Conservation (phyloP, 148 eudicot genomes). For the Spergularia marina region DNA sequence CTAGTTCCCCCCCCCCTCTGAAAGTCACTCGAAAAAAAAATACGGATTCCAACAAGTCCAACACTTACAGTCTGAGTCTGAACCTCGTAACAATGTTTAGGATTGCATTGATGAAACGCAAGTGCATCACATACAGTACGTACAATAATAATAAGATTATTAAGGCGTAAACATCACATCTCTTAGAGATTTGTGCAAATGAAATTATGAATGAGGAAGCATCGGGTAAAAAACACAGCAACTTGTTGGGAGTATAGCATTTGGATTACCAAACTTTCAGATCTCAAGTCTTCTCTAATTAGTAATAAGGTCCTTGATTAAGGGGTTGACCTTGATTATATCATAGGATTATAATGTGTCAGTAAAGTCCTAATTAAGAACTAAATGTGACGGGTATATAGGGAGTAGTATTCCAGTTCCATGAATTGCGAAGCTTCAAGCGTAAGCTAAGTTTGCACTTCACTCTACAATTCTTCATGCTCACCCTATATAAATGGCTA, state of each 20-base stretch:
- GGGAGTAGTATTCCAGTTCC: background rate
- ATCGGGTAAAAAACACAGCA: background rate
- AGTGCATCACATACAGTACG: no score
- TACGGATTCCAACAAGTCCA: no score
- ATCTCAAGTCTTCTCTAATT: background rate
- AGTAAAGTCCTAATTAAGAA: background rate
- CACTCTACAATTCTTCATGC: background rate
- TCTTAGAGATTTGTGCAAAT: constrained; percentile 6
- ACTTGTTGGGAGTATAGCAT: background rate
- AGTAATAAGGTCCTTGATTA: no score
- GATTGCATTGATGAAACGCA: no score
- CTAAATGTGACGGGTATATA: background rate
- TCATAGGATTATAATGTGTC: background rate
- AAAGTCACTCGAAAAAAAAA: no score
- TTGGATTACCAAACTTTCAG: background rate
- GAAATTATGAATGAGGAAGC: background rate
- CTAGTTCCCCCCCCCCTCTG: no score
- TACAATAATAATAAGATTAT: no score
- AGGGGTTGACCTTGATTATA: constrained; percentile 13
- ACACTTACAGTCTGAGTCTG: no score
- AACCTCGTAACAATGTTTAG: no score
- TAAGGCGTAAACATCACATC: background rate
- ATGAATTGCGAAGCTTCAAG: background rate
- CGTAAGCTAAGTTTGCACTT: background rate
- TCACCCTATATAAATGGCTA: constrained; percentile 4